Evolutionary conservation across 805 yeast species (phyloP).

Genomic region (Saccharomycopsis schoenii): DNA sequence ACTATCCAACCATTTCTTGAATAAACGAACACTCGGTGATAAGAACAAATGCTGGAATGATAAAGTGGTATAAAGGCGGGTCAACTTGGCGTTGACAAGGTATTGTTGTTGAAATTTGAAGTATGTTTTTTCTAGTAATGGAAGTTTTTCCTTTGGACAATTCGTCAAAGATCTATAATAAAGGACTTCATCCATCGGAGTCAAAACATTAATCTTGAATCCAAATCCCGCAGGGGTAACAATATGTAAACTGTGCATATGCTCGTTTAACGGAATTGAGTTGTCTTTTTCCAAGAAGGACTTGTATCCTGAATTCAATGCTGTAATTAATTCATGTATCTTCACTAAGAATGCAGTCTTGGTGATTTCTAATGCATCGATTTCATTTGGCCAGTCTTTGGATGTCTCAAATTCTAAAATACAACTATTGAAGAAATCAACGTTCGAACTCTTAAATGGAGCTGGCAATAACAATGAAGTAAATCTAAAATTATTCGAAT

Average conservation of each 20-base stretch:
- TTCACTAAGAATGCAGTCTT: conserved; percentile 83
- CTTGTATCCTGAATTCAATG: conserved; percentile 35
- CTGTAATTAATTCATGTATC: conserved; percentile 38
- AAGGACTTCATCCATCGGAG: conserved; percentile 75
- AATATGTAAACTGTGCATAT: conserved; percentile 49
- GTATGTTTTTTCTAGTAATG: conserved; percentile 50
- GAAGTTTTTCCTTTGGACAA: conserved; percentile 49
- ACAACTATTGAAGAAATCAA: conserved; percentile 72
- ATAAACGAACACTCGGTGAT: conserved; percentile 71
- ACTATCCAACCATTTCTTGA: conserved; percentile 83
- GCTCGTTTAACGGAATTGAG: conserved; percentile 53
- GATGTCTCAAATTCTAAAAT: conserved; percentile 84
- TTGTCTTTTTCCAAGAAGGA: conserved; percentile 57
- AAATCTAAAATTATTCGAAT: conserved; percentile 64
- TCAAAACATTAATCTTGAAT: conserved; percentile 62
- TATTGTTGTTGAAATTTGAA: conserved; percentile 55
- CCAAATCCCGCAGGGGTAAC: conserved; percentile 88
- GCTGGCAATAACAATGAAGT: conserved; percentile 72
- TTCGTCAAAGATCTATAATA: conserved; percentile 64
- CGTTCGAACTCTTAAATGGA: conserved; percentile 66
- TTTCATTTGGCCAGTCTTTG: conserved; percentile 92
- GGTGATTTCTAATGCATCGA: conserved; percentile 74
- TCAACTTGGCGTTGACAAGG: conserved; percentile 64
- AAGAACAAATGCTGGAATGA: conserved; percentile 63
- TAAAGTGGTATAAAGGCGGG: conserved; percentile 64